Percentiles rank a stretch among this genome's conserved stretches.
phyloP scores from a whole-genome alignment of 306 rosid genomes.

The Begonia fuchsioides region DNA sequence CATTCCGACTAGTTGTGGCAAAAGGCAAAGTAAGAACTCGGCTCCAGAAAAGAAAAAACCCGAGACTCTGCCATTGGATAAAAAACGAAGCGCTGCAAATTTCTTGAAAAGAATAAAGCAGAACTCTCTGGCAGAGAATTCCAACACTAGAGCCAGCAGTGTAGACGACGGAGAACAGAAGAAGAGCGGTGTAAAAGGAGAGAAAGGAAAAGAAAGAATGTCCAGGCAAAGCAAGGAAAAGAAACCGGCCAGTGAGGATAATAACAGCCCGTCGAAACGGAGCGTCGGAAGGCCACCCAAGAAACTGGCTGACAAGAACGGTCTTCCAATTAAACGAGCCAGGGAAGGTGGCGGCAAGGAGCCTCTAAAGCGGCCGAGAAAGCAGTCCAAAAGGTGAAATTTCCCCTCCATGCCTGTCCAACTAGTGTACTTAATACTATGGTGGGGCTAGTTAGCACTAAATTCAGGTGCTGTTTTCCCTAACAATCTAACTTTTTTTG shows the following conservation, averaged over 20 bases:
- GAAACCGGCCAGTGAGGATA: conserved; percentile 32
- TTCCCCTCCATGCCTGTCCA: background rate
- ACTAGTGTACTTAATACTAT: background rate
- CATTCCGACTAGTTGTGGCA: conserved; percentile 15
- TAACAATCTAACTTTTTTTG: too few relatives aligned
- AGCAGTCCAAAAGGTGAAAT: conserved; percentile 43
- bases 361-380: conserved; percentile 26
- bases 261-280: conserved; percentile 44
- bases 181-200: conserved; percentile 40
- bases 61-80: conserved; percentile 26
- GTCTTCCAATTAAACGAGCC: conserved; percentile 36
- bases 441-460: too few relatives aligned
- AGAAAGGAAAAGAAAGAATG: conserved; percentile 27
- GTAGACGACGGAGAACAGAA: conserved; percentile 64
- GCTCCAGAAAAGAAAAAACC: conserved; percentile 35
- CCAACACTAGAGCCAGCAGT: conserved; percentile 22
- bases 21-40: conserved; percentile 23
- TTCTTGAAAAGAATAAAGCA: conserved; percentile 79
- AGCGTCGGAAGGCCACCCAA: conserved; percentile 75
- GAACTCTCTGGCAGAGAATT: conserved; percentile 23
- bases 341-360: conserved; percentile 47
- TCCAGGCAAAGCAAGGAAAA: conserved; percentile 29
- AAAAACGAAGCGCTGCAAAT: conserved; percentile 59
- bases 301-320: conserved; percentile 27
- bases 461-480: too few relatives aligned